Base-by-base conservation (phyloP, 1,139 yeast species). In the Williopsis jadinii region DNA sequence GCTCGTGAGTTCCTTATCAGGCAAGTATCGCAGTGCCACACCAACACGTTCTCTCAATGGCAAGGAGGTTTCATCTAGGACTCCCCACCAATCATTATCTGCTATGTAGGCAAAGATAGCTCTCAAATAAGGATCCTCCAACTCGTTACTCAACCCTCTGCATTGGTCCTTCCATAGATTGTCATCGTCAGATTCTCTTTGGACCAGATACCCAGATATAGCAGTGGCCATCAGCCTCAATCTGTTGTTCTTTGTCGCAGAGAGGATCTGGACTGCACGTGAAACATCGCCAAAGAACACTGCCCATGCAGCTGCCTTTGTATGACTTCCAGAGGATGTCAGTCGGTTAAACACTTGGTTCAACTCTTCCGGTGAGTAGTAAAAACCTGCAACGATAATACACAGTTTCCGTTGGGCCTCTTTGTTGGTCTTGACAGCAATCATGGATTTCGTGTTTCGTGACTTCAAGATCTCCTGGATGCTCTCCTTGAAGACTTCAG, bases 241-340 rank as follows among this genome's bases (percentile, higher is more conserved):
- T 39, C 83, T 66, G 43, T 62, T 63, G 37, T 55, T 64, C 36
- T 62, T 64, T 2, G 70, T 61, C 6, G 70, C 63, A 1, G 78
- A 70, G 42, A 92, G 66, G 11, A 87, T 81, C 30, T 77, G 78
- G 9, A 90, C 84, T 0, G 97, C 96, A 43, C 80, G 73, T 5
- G 77, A 74, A 2, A 92, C 84, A 59, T 88, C 85, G 2, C 95
- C 96, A 58, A 87, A 94, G 61, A 92, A 92, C 1, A 88, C 92
- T 0, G 97, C 97, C 95, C 96, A 87, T 0, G 95, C 97, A 0
- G 97, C 98, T 1, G 98, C 97, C 57, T 92, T 82, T 49, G 87
- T 95, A 46, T 75, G 75, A 48, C 76, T 74, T 0, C 87, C 92
- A 27, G 68, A 63, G 0, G 66, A 61, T 28, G 82, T 75, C 36